Evolutionary conservation across 2,329 filamentous ascomycete species (phyloP), one percentile per base, ranked within the genome.

Genomic region (Fusarium compactum): DNA sequence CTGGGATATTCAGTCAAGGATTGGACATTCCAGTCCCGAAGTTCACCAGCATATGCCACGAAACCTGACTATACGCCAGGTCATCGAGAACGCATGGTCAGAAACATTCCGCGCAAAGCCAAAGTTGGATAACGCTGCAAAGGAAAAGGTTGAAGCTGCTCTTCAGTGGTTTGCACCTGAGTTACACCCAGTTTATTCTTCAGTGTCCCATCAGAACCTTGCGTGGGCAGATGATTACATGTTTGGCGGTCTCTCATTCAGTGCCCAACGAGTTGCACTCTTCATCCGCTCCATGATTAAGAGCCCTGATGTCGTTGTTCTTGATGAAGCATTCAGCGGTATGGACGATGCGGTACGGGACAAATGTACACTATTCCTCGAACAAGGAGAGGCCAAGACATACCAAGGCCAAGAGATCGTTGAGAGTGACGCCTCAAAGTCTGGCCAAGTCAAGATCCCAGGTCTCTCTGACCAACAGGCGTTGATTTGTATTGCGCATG

Each of bases 1-100:
- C 62, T 98, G 97, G 85, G 95, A 98, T 68, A 89, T 99, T 10
- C 96, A 98, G 78, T 86, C 90, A 1, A 90, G 93, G 25, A 93
- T 99, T 70, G 96, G 96, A 14, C 95, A 98, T 78, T 96, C 94
- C 0, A 97, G 93, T 66, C 96, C 96, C 0, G 96, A 98, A 78
- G 92, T 98, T 7, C 95, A 98, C 76, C 91, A 93, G 55, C 94
- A 97, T 79, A 98, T 98, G 82, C 95, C 96, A 1, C 90, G 91
- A 51, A 85, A 87, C 38, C 83, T 97, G 48, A 91, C 90, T 0
- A 82, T 97, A 12, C 88, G 93, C 3, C 86, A 91, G 52, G 87
- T 93, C 0, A 79, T 99, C 1, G 93, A 96, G 77, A 95, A 91
- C 52, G 94, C 95, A 1, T 98, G 94, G 91, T 91, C 94, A 3